Conservation (phyloP, 352 stramenopile species). For the Vaucheria bursata region DNA sequence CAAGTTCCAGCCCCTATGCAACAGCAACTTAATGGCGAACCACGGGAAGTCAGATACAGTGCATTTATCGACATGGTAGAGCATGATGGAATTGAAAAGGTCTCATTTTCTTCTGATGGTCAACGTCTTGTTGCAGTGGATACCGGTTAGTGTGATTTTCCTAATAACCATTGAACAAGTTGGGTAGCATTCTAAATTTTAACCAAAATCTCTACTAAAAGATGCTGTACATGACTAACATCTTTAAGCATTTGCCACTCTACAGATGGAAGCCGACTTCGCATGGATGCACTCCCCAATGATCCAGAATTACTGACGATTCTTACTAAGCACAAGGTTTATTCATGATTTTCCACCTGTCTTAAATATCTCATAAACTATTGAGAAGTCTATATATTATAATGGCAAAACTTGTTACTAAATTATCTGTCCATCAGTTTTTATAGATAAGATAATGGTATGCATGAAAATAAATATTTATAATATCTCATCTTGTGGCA, state of each 20-base stretch:
- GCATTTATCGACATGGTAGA: slow-evolving; percentile 48
- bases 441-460: no score
- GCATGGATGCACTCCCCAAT: slow-evolving; percentile 47
- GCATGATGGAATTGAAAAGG: slow-evolving; percentile 49
- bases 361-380: no score
- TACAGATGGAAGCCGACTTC: slow-evolving; percentile 34
- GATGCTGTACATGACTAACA: no score
- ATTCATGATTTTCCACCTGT: background rate
- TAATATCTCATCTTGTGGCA: no score
- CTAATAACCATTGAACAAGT: no score
- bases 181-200: no score
- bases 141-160: slow-evolving; percentile 17
- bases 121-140: slow-evolving; percentile 46
- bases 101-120: slow-evolving; percentile 46
- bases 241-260: no score
- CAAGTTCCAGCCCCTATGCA: background rate
- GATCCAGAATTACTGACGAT: slow-evolving; percentile 48
- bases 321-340: slow-evolving; percentile 45
- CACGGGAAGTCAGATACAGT: slow-evolving; percentile 40
- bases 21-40: slow-evolving; percentile 9
- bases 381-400: no score
- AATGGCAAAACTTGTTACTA: no score
- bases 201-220: no score
- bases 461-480: no score
- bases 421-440: no score